phyloP scores from a whole-genome alignment of 805 yeast genomes.

The Ogataea thermomethanolica region DNA sequence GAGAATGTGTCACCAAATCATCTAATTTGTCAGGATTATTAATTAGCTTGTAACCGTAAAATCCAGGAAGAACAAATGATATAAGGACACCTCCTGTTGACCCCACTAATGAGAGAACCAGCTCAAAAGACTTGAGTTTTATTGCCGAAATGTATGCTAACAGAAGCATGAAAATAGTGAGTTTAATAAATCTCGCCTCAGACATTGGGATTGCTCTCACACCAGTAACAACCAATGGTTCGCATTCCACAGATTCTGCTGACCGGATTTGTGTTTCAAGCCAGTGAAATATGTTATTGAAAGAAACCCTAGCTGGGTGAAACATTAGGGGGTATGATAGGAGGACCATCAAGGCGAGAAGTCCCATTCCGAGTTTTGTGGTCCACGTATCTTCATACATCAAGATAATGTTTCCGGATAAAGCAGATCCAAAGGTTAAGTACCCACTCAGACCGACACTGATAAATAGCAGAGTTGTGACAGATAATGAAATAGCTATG shows the following conservation, averaged over 20 bases:
- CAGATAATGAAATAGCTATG: conserved; percentile 43
- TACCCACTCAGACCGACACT: conserved; percentile 69
- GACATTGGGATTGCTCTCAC: conserved; percentile 42
- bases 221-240: conserved; percentile 5
- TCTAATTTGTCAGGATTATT: conserved; percentile 16
- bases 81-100: conserved; percentile 82
- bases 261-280: conserved; percentile 13
- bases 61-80: conserved; percentile 74
- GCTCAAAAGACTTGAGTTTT: conserved; percentile 59
- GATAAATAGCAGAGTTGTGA: conserved; percentile 56
- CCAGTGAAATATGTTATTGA: conserved; percentile 61
- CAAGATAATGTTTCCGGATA: conserved; percentile 64
- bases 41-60: conserved; percentile 64
- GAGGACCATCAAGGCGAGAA: conserved; percentile 69
- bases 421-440: conserved; percentile 64
- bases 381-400: conserved; percentile 56
- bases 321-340: conserved; percentile 76
- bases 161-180: conserved; percentile 46
- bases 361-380: conserved; percentile 52
- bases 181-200: conserved; percentile 40
- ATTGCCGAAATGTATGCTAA: conserved; percentile 55
- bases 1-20: conserved; percentile 20
- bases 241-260: conserved; percentile 1
- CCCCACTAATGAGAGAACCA: conserved; percentile 70
- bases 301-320: conserved; percentile 74